Percentiles rank a stretch among this genome's conserved stretches.
Conservation (phyloP, 768 basidiomycete species). For the Phanerochaete carnosa region DNA sequence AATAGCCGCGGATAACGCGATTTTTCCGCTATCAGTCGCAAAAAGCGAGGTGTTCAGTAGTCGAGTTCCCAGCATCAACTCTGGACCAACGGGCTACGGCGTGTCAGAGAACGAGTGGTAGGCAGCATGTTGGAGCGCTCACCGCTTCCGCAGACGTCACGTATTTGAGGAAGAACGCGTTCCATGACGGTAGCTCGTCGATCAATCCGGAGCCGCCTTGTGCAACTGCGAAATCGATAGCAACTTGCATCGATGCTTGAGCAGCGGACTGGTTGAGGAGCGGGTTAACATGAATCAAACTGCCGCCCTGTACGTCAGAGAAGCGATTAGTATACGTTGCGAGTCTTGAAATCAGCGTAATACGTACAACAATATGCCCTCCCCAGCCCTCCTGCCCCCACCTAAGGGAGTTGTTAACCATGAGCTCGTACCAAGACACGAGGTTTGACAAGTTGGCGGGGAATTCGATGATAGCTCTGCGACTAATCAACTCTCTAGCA, state of each 20-base stretch:
- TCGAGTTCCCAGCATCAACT: constrained; percentile 25
- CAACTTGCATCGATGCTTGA: constrained; percentile 33
- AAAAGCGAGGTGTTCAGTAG: constrained; percentile 27
- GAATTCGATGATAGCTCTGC: constrained; percentile 28
- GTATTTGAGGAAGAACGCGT: constrained; percentile 31
- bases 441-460: constrained; percentile 18
- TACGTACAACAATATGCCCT: constrained; percentile 31
- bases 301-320: constrained; percentile 19
- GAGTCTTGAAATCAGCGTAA: constrained; percentile 15
- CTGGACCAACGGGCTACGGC: constrained; percentile 21
- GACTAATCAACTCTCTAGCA: not conserved
- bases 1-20: constrained; percentile 17
- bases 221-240: constrained; percentile 25
- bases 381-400: constrained; percentile 37
- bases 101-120: not conserved
- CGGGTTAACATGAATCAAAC: constrained; percentile 41
- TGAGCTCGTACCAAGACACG: constrained; percentile 23
- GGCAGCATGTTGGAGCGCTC: not conserved
- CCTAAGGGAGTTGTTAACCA: constrained; percentile 27
- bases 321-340: not conserved
- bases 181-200: constrained; percentile 29
- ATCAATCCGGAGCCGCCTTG: constrained; percentile 29
- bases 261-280: constrained; percentile 35
- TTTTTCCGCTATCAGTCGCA: constrained; percentile 19
- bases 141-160: constrained; percentile 25